These are phyloP conservation scores for Brassica juncea DNA, from an alignment of 345 rosid species.

Conservation along the genomic window DNA sequence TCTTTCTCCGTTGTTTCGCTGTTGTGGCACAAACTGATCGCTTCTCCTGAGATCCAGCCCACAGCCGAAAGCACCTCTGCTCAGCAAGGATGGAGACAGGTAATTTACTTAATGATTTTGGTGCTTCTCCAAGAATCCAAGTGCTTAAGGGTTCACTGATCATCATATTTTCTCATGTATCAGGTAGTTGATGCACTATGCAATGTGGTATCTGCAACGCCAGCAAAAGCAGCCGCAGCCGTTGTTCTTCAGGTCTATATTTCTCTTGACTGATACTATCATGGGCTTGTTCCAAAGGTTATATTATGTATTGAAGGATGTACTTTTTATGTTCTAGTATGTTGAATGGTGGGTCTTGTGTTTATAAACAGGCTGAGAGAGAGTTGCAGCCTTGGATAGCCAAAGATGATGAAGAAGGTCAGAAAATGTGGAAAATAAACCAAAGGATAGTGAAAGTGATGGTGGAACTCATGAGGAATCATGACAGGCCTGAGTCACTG, in stretches of 20 bases:
- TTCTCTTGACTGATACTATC: slow-evolving; percentile 30
- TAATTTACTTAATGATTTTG: slow-evolving; percentile 32
- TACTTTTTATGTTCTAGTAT: slow-evolving; percentile 7
- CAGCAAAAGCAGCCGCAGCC: slow-evolving; percentile 91
- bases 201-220: slow-evolving; percentile 89
- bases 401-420: slow-evolving; percentile 90
- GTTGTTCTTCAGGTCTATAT: slow-evolving; percentile 87
- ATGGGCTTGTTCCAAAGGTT: neutral
- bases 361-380: slow-evolving; percentile 77
- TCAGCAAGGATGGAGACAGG: slow-evolving; percentile 99
- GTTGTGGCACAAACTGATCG: slow-evolving; percentile 90
- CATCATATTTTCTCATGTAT: slow-evolving; percentile 10
- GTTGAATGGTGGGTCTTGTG: slow-evolving; percentile 26
- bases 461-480: slow-evolving; percentile 93
- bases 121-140: slow-evolving; percentile 10
- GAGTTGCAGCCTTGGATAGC: slow-evolving; percentile 98
- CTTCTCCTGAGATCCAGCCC: slow-evolving; percentile 87
- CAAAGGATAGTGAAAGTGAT: slow-evolving; percentile 86
- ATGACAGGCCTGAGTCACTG: slow-evolving; percentile 77
- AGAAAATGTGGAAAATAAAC: slow-evolving; percentile 94
- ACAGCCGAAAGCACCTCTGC: slow-evolving; percentile 95
- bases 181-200: slow-evolving; percentile 95
- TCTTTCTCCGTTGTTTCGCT: slow-evolving; percentile 94
- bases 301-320: neutral
- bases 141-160: slow-evolving; percentile 13